A percentile compares a stretch with the other conserved stretches of the same genome.
Conservation (phyloP, 345 rosid genomes). For the Diplotaxis tenuifolia region DNA sequence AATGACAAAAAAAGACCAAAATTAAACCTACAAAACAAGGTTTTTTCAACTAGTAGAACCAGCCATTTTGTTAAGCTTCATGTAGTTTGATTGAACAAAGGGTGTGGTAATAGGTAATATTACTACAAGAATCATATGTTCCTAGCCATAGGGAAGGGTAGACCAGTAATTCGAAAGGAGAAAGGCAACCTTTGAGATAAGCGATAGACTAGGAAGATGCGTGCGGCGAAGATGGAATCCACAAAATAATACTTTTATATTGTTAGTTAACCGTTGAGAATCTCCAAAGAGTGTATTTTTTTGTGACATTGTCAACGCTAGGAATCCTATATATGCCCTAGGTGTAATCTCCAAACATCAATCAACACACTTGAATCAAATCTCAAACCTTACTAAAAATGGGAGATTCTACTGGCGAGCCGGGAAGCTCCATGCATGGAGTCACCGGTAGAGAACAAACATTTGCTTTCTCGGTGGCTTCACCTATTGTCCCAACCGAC, state of each 20-base stretch:
- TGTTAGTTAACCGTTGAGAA: constrained; percentile 37
- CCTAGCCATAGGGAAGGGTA: not conserved
- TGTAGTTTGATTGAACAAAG: not conserved
- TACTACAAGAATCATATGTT: not conserved
- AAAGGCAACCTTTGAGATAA: constrained; percentile 29
- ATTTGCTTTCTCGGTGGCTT: constrained; percentile 59
- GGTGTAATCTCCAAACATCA: not conserved
- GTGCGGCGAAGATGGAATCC: constrained; percentile 35
- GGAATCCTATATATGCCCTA: constrained; percentile 9
- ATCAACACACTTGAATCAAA: constrained; percentile 4
- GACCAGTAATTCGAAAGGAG: not conserved
- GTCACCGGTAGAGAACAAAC: constrained; percentile 57
- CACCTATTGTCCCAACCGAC: constrained; percentile 54
- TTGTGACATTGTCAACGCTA: constrained; percentile 14
- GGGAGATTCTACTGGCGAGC: constrained; percentile 37
- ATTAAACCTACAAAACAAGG: not conserved
- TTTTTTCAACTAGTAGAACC: not conserved
- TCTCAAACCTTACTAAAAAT: constrained; percentile 1
- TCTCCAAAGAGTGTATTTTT: constrained; percentile 25
- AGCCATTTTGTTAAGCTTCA: not conserved
- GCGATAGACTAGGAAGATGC: constrained; percentile 26
- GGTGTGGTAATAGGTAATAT: not conserved
- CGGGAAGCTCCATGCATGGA: constrained; percentile 74
- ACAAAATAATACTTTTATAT: not conserved
- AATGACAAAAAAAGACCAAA: not conserved